A percentile compares a stretch with the other conserved stretches of the same genome.
phyloP scores from a whole-genome alignment of 805 yeast genomes.

The Ogataea pilisensis region DNA sequence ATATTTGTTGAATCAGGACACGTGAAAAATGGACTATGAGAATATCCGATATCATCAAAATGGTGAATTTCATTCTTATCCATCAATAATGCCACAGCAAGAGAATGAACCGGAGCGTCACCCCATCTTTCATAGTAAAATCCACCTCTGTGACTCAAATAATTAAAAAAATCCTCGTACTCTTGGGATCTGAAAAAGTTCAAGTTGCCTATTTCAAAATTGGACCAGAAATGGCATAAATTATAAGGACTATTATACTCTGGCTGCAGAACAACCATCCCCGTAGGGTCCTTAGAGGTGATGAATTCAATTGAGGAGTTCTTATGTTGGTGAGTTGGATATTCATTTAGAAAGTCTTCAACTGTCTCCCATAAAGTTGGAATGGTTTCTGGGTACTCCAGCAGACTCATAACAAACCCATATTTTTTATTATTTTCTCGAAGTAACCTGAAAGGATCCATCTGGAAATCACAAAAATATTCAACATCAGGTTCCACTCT shows the following conservation, averaged over 20 bases:
- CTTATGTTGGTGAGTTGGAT: conserved; percentile 61
- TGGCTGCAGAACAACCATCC: conserved; percentile 36
- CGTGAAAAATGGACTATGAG: conserved; percentile 63
- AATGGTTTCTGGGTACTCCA: conserved; percentile 81
- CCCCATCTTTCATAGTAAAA: conserved; percentile 93
- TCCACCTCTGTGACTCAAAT: conserved; percentile 65
- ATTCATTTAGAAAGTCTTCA: conserved; percentile 53
- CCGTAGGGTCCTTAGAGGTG: conserved; percentile 49
- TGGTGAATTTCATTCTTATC: conserved; percentile 62
- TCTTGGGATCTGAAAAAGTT: conserved; percentile 65
- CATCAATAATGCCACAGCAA: conserved; percentile 59
- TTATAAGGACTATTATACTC: conserved; percentile 58
- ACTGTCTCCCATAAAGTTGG: conserved; percentile 79
- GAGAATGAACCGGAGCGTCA: conserved; percentile 86
- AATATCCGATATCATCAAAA: conserved; percentile 79
- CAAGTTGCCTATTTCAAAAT: conserved; percentile 73
- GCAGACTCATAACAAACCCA: conserved; percentile 80
- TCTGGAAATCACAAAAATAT: conserved; percentile 81
- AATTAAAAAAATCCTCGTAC: conserved; percentile 58
- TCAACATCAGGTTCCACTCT: conserved; percentile 93
- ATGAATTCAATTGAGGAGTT: conserved; percentile 57
- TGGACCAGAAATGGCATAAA: conserved; percentile 84
- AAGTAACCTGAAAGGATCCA: conserved; percentile 84
- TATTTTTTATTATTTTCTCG: conserved; percentile 72
- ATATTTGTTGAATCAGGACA: conserved; percentile 53